A percentile compares a stretch with the other conserved stretches of the same genome.
phyloP scores from a whole-genome alignment of 2,329 filamentous ascomycete genomes.

The Talaromyces marneffei region DNA sequence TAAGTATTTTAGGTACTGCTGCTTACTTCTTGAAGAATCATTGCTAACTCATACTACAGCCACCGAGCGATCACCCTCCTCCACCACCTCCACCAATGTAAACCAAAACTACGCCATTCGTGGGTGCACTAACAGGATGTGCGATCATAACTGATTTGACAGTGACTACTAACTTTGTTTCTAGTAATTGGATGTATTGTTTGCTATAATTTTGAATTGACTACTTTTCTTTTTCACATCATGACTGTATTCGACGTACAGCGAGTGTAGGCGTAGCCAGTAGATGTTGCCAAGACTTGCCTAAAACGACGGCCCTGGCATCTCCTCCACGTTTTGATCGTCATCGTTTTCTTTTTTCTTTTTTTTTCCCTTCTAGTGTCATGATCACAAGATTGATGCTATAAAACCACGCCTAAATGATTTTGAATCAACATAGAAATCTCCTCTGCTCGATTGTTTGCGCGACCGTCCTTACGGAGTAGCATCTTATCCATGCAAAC shows the following conservation, averaged over 20 bases:
- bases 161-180: slow-evolving; percentile 12
- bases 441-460: background rate
- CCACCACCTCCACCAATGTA: slow-evolving; percentile 54
- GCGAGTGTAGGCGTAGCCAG: background rate
- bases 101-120: background rate
- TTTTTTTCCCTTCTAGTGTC: too few species aligned
- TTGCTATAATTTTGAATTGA: background rate
- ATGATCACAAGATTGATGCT: too few species aligned
- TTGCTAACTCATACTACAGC: slow-evolving; percentile 26
- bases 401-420: background rate
- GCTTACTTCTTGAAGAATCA: background rate
- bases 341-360: background rate
- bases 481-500: background rate
- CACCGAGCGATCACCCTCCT: slow-evolving; percentile 53
- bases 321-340: background rate
- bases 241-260: too few species aligned
- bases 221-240: background rate
- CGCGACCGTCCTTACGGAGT: background rate
- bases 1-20: slow-evolving; percentile 21
- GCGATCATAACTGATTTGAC: background rate
- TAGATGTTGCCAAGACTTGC: background rate
- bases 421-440: background rate
- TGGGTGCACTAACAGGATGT: background rate
- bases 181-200: background rate
- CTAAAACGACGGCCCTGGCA: background rate